These are phyloP conservation scores for Rutstroemia sydowiana DNA, from an alignment of 2,329 filamentous ascomycete species.

Conservation along the genomic window DNA sequence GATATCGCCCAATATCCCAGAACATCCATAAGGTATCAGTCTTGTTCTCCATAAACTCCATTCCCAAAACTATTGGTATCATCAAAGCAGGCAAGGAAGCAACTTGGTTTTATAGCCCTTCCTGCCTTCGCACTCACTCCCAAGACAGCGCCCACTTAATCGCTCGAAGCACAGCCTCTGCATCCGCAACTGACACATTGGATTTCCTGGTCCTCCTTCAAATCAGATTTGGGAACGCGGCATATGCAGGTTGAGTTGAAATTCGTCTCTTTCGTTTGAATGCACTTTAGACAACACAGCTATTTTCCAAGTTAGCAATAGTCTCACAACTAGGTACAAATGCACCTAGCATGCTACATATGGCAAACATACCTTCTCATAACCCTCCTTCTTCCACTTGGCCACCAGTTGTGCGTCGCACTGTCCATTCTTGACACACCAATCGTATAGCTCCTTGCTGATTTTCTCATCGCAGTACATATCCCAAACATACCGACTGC, in stretches of 20 bases:
- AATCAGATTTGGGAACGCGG: constrained; percentile 78
- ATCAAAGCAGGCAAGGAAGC: background rate
- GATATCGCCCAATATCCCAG: too few species aligned
- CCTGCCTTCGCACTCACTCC: background rate
- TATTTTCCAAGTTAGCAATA: constrained; percentile 31
- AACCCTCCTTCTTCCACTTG: constrained; percentile 99
- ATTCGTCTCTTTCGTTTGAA: constrained; percentile 99
- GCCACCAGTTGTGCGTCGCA: constrained; percentile 93
- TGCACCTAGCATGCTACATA: constrained; percentile 8
- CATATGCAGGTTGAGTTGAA: constrained; percentile 98
- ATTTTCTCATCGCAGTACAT: constrained; percentile 97
- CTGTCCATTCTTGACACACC: constrained; percentile 92
- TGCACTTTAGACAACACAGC: constrained; percentile 91
- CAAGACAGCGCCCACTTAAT: constrained; percentile 40
- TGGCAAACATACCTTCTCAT: constrained; percentile 69
- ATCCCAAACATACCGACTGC: constrained; percentile 90
- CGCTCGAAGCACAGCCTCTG: constrained; percentile 78
- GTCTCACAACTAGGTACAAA: background rate
- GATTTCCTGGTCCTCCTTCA: constrained; percentile 85
- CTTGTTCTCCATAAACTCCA: background rate
- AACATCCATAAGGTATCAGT: too few species aligned
- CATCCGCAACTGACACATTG: constrained; percentile 96
- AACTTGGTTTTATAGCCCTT: background rate
- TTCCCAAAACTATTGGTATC: background rate
- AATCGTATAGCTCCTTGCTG: constrained; percentile 85